Conservation (phyloP, 257 asterid species). For the Paulownia fortunei region DNA sequence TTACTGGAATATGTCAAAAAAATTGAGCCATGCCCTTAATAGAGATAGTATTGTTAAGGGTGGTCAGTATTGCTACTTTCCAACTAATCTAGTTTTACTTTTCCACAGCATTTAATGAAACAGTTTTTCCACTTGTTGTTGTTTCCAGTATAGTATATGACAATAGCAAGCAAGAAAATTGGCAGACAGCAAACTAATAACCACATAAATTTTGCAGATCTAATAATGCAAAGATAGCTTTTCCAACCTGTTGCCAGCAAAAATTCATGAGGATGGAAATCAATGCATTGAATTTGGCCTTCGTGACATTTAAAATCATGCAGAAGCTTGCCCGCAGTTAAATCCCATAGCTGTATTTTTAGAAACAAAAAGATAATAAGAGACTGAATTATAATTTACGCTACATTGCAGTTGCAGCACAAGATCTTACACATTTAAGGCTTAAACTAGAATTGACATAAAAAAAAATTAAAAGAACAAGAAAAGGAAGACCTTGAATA, state of each 20-base stretch:
- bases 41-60: slow-evolving; percentile 1
- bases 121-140: background rate
- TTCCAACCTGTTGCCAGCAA: slow-evolving; percentile 93
- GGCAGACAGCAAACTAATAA: slow-evolving; percentile 21
- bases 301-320: slow-evolving; percentile 95
- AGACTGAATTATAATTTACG: slow-evolving; percentile 3
- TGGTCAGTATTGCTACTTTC: slow-evolving; percentile 2
- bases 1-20: background rate
- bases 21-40: background rate
- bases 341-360: slow-evolving; percentile 90
- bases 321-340: slow-evolving; percentile 97
- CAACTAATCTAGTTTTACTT: background rate
- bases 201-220: slow-evolving; percentile 21
- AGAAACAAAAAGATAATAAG: slow-evolving; percentile 37
- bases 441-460: background rate
- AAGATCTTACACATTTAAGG: slow-evolving; percentile 16
- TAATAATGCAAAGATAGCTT: slow-evolving; percentile 31
- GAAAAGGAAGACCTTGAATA: background rate
- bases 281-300: slow-evolving; percentile 94
- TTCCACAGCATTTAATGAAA: slow-evolving; percentile 3
- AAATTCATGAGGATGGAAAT: slow-evolving; percentile 96
- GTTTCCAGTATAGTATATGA: slow-evolving; percentile 5
- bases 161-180: slow-evolving; percentile 21
- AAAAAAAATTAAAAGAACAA: background rate
- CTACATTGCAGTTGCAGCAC: slow-evolving; percentile 6